Base-by-base conservation (phyloP, 495 filamentous ascomycete genomes). In the Penicillium maclennaniae region DNA sequence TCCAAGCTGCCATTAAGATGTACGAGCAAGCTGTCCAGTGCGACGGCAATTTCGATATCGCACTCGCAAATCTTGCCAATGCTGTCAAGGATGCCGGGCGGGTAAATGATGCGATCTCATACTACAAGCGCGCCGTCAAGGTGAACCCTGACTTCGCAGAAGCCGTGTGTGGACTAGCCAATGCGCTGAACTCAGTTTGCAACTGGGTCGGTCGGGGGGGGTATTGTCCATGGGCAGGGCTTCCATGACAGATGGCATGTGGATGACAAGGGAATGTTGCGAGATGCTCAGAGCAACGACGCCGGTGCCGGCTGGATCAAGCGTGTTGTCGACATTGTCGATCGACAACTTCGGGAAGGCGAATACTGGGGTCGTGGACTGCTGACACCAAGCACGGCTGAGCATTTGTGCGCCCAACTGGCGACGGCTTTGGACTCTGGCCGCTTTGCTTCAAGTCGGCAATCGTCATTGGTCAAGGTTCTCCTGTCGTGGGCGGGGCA, bases 61-160 rank as follows among this genome's bases (percentile, higher is more conserved):
- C 95, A 4, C 76, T 99, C 43, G 95, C 93, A 28, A 99, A 99
- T 64, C 77, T 99, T 47, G 93, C 93, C 25, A 99, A 99, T 70
- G 93, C 93, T 0, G 93, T 99, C 43, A 99, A 97, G 70, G 93
- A 99, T 67, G 88, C 95, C 65, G 95, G 95, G 10, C 82, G 86
- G 41, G 88, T 96, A 54, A 89, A 83, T 50, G 93, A 99, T 57
- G 95, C 93, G 6, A 97, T 99, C 45, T 70, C 71, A 16, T 97
- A 95, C 67, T 99, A 99, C 74, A 86, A 82, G 57, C 83, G 92
- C 53, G 93, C 93, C 28, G 93, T 99, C 44, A 79, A 81, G 42
- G 83, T 90, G 28, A 99, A 92, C 59, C 93, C 93, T 0, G 88
- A 96, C 20, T 99, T 99, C 72, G 91, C 95, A 12, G 93, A 97